Evolutionary conservation across 1,139 yeast species (phyloP), one percentile per base, ranked within the genome.

Genomic region (Yamadazyma sp.): DNA sequence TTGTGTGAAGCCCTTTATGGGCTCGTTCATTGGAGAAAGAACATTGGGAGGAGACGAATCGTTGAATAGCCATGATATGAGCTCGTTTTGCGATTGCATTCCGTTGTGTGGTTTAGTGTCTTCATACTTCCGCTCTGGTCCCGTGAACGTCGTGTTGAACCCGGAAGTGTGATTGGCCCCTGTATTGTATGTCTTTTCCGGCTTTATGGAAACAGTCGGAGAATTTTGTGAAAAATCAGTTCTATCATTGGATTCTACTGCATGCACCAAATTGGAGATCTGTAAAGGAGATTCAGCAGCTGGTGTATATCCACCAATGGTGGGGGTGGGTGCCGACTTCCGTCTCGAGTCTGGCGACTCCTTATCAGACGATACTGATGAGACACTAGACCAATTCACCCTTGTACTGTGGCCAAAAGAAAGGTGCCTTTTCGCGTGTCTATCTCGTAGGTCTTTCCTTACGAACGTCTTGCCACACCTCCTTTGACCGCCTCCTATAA

Each of bases 401-500:
- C 48, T 31, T 1, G 45, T 35, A 18, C 30, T 34, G 2, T 37
- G 33, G 12, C 40, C 36, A 2, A 38, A 28, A 3, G 44, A 20
- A 10, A 54, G 44, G 45, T 69, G 75, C 24, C 76, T 51, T 40
- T 53, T 61, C 27, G 53, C 48, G 42, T 70, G 76, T 28, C 74
- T 47, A 31, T 69, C 75, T 33, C 59, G 58, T 34, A 70, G 54
- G 43, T 70, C 76, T 36, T 56, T 59, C n/a, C 76, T 43, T 5
- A 67, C 76, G 56, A 70, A 70, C 2, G 65, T 63, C 43, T 68
- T 67, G n/a, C 73, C 73, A 51, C 76, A 70, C 27, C 44, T 41
- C 31, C 52, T 40, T 31, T 41, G 44, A 3, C 45, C 47, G 1
- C 62, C 64, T 27, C 58, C 62, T 24, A 51, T 51, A 27, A 59